phyloP scores from a whole-genome alignment of 306 rosid species.

The Trifolium dubium region DNA sequence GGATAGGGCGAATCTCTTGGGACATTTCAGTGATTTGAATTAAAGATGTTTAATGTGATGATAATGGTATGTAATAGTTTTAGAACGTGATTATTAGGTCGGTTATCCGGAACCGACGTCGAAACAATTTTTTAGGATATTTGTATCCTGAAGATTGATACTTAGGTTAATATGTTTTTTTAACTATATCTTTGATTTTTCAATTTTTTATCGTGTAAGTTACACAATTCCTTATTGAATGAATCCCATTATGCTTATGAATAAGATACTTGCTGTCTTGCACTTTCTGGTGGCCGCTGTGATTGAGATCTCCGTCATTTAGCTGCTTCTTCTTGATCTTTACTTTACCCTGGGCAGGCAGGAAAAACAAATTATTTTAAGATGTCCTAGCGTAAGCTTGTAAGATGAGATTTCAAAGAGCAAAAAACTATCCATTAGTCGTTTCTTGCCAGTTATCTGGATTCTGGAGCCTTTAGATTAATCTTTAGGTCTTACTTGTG shows the following conservation, averaged over 20 bases:
- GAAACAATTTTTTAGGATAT: background rate
- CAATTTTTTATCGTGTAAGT: background rate
- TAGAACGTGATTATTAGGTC: background rate
- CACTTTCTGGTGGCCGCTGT: background rate
- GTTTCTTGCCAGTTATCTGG: background rate
- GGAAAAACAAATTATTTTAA: constrained; percentile 1
- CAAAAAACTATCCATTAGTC: background rate
- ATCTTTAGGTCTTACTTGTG: constrained; percentile 3
- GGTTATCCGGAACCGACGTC: background rate
- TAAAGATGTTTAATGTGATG: constrained; percentile 12
- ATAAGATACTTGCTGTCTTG: background rate
- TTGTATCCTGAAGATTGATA: background rate
- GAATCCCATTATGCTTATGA: background rate
- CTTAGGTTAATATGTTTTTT: background rate
- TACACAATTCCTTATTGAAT: constrained; percentile 5
- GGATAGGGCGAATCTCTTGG: background rate
- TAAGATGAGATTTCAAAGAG: constrained; percentile 15
- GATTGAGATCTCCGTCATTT: constrained; percentile 16
- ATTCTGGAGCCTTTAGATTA: constrained; percentile 11
- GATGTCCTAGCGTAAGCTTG: background rate
- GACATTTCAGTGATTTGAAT: constrained; percentile 13
- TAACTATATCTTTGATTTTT: background rate
- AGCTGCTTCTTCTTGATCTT: constrained; percentile 14
- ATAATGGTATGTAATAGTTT: background rate
- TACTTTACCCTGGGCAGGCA: background rate